Conservation (phyloP, 768 basidiomycete genomes). For the Collybia nuda region DNA sequence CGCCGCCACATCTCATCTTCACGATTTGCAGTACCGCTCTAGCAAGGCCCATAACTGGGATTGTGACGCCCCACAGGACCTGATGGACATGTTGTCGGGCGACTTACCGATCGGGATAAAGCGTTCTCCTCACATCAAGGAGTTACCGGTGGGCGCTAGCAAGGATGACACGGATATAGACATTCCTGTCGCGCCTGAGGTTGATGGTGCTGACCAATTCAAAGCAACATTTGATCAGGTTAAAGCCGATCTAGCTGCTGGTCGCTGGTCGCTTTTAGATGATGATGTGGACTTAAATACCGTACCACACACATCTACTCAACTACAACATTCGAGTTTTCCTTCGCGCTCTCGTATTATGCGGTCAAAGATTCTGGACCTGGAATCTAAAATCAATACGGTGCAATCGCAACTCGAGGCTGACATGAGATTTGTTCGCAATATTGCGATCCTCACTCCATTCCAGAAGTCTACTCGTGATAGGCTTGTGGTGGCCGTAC, state of each 20-base stretch:
- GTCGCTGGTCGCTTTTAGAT: conserved; percentile 29
- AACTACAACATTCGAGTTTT: conserved; percentile 29
- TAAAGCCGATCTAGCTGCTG: conserved; percentile 78
- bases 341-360: conserved; percentile 59
- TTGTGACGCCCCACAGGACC: conserved; percentile 34
- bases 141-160: conserved; percentile 28
- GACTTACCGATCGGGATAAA: conserved; percentile 20
- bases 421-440: conserved; percentile 73
- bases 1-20: conserved; percentile 81
- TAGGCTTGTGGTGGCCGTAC: conserved; percentile 61
- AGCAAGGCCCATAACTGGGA: conserved; percentile 40
- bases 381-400: conserved; percentile 58
- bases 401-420: conserved; percentile 61
- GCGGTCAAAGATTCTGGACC: conserved; percentile 58
- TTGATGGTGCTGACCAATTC: conserved; percentile 65
- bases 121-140: conserved; percentile 21
- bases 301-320: conserved; percentile 15
- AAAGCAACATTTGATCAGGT: conserved; percentile 85
- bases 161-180: conserved; percentile 36
- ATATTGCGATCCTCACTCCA: conserved; percentile 83
- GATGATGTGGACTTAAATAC: conserved; percentile 12
- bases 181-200: conserved; percentile 49
- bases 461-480: conserved; percentile 86
- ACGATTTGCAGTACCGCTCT: conserved; percentile 54
- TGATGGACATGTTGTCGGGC: conserved; percentile 41